phyloP scores from a whole-genome alignment of 2,329 filamentous ascomycete species.

The Botrytis elliptica region DNA sequence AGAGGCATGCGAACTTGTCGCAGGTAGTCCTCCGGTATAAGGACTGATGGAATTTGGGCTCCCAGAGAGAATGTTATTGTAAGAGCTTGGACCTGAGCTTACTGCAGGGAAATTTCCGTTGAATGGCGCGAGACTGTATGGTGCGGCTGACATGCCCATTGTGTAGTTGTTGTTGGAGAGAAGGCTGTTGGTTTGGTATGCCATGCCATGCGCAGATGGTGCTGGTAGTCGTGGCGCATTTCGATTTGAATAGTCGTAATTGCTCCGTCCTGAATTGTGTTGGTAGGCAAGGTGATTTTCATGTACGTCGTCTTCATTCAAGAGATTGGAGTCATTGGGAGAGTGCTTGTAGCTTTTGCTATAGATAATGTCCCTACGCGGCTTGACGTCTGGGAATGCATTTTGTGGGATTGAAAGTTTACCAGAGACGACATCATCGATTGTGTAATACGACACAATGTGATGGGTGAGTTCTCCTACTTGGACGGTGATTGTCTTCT shows the following conservation, averaged over 20 bases:
- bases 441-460: conserved; percentile 83
- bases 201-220: conserved; percentile 26
- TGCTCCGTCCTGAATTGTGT: neutral
- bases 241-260: conserved; percentile 32
- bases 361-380: conserved; percentile 57
- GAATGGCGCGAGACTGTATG: conserved; percentile 26
- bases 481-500: conserved; percentile 87
- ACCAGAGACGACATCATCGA: conserved; percentile 68
- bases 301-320: conserved; percentile 33
- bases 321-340: conserved; percentile 57
- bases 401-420: conserved; percentile 57
- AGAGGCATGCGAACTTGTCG: conserved; percentile 6
- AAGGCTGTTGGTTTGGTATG: conserved; percentile 27
- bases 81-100: conserved; percentile 14
- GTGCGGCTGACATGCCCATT: conserved; percentile 24
- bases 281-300: conserved; percentile 4
- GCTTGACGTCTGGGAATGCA: conserved; percentile 52
- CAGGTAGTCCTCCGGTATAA: conserved; percentile 22
- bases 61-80: neutral
- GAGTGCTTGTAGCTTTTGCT: conserved; percentile 66
- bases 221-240: conserved; percentile 34
- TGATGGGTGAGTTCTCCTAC: conserved; percentile 76
- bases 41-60: neutral
- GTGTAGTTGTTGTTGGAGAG: conserved; percentile 30
- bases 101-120: conserved; percentile 12